Evolutionary conservation across 2,329 filamentous ascomycete genomes (phyloP).

Genomic region (Nothopassalora personata): DNA sequence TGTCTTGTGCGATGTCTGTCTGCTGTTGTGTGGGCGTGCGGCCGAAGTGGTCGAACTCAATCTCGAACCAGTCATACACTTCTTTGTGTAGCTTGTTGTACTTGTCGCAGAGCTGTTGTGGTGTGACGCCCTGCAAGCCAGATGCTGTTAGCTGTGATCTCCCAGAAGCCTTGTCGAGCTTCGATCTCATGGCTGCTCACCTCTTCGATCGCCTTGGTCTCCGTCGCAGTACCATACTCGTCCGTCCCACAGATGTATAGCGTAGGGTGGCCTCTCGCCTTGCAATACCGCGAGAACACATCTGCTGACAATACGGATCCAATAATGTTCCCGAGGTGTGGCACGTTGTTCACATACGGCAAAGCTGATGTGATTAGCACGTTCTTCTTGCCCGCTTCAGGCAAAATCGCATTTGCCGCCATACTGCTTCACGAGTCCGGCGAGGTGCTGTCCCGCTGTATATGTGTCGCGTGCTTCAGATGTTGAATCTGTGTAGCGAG

Average conservation of each 20-base stretch:
- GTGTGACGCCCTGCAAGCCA: constrained; percentile 56
- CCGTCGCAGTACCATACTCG: constrained; percentile 93
- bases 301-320: constrained; percentile 85
- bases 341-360: constrained; percentile 70
- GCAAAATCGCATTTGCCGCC: constrained; percentile 35
- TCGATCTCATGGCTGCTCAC: not conserved
- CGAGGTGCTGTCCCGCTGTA: not conserved
- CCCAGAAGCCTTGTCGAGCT: too few relatives aligned
- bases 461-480: not conserved
- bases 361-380: constrained; percentile 87
- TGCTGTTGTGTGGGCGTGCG: constrained; percentile 84
- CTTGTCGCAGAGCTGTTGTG: constrained; percentile 81
- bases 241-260: constrained; percentile 85
- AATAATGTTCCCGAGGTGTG: constrained; percentile 84
- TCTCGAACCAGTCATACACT: constrained; percentile 94
- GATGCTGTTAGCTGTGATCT: not conserved
- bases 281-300: constrained; percentile 68
- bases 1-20: constrained; percentile 86
- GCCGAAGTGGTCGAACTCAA: constrained; percentile 91
- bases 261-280: constrained; percentile 71
- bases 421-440: not conserved
- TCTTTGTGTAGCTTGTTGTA: constrained; percentile 86
- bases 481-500: not conserved
- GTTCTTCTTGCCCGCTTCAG: constrained; percentile 63
- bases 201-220: constrained; percentile 90